Evolutionary conservation across 108 stramenopile genomes (phyloP), one percentile per base, ranked within the genome.

Genomic region (Cyclostephanos tholiformis): DNA sequence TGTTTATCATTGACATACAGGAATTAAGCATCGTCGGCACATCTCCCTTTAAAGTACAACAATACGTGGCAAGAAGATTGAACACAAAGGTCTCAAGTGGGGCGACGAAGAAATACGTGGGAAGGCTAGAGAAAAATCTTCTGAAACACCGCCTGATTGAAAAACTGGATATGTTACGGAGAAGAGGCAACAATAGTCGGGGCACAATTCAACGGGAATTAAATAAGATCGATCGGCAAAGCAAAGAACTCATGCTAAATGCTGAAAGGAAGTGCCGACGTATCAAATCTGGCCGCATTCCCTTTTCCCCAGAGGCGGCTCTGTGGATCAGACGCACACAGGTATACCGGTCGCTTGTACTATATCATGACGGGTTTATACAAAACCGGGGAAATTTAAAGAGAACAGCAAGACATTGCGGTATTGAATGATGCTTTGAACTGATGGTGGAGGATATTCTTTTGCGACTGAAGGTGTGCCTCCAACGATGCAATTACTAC

Each of bases 261-360:
- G 50, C 51, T 2, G 51, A 53, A 53, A 68, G 55, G 67, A 68
- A 68, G 26, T 68, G 67, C 16, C 17, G 50, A 35, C 29, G 29
- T 14, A 53, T 68, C n/a, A n/a, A n/a, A n/a, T n/a, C n/a, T n/a
- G n/a, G n/a, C n/a, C n/a, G n/a, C n/a, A n/a, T n/a, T n/a, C 52
- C 67, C 16, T 68, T 68, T 20, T 68, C 67, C 4, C 50, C 50
- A 13, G 67, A 68, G 51, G 25, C 67, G 10, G 2, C 52, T 2
- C 6, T 68, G 1, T 68, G 67, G 67, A 52, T 68, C 10, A 1
- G 67, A 29, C 10, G 67, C 11, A 3, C 29, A 4, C 67, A 68
- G 32, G 52, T 55, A 1, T 68, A 49, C 14, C 25, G 26, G 2
- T 49, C 49, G 48, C 17, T 53, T 6, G 19, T 53, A 6, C 17